Conservation (phyloP, 1,284 basidiomycete species). For the Violaceomyces palustris region DNA sequence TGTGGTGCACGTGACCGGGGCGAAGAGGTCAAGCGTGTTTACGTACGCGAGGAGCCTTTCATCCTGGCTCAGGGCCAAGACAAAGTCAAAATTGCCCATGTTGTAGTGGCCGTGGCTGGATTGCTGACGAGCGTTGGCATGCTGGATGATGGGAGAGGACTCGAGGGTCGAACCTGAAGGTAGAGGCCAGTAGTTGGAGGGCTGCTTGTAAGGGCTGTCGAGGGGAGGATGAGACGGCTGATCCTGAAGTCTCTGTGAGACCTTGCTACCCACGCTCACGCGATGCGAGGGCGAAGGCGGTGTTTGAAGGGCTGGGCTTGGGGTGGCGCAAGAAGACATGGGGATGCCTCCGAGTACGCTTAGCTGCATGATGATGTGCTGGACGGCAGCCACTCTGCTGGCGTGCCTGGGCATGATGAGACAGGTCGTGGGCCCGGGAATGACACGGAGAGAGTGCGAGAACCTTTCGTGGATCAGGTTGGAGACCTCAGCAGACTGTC, state of each 20-base stretch:
- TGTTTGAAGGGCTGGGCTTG: constrained; percentile 1
- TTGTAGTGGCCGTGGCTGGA: constrained; percentile 24
- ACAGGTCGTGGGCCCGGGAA: constrained; percentile 54
- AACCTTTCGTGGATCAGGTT: constrained; percentile 68
- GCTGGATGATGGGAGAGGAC: constrained; percentile 3
- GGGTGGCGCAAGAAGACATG: constrained; percentile 10
- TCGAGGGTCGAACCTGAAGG: neutral
- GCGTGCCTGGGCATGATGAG: constrained; percentile 77
- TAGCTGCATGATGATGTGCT: constrained; percentile 46
- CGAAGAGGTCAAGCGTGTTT: constrained; percentile 48
- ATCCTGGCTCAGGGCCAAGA: constrained; percentile 45
- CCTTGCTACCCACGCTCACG: constrained; percentile 7
- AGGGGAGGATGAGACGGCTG: constrained; percentile 21
- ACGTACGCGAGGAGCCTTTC: constrained; percentile 46
- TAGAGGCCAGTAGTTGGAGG: constrained; percentile 38
- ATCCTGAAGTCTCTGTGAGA: constrained; percentile 19
- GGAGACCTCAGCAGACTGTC: constrained; percentile 82
- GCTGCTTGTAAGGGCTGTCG: constrained; percentile 37
- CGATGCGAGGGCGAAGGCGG: no score
- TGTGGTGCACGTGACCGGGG: constrained; percentile 48
- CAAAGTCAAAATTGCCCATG: constrained; percentile 46
- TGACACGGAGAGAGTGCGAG: constrained; percentile 46
- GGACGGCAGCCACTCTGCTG: constrained; percentile 71
- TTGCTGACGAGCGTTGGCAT: constrained; percentile 13
- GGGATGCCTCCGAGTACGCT: constrained; percentile 18